These are phyloP conservation scores for Entophlyctis helioformis DNA, from an alignment of 192 early-diverging fungal species.

Conservation along the genomic window DNA sequence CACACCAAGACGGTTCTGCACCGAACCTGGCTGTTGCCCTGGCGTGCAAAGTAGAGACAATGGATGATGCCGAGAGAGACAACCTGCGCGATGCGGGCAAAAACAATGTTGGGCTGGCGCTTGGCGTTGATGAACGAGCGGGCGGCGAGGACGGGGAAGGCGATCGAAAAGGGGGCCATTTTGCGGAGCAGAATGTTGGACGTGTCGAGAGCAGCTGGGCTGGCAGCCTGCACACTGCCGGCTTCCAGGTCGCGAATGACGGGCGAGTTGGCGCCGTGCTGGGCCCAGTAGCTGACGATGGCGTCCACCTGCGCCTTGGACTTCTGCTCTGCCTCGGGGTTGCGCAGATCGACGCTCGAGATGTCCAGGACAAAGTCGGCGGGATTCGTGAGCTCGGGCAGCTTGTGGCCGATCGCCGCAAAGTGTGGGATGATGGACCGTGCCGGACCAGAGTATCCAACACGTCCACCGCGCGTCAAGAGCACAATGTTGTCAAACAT, in stretches of 20 bases:
- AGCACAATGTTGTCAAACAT: constrained; percentile 44
- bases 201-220: neutral
- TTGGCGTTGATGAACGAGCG: constrained; percentile 17
- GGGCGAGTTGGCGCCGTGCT: no score
- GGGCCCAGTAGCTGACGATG: constrained; percentile 11
- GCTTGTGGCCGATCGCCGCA: constrained; percentile 6
- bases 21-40: constrained; percentile 12
- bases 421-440: constrained; percentile 21
- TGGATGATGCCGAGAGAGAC: constrained; percentile 25
- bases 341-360: constrained; percentile 25
- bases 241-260: neutral
- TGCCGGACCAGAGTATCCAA: constrained; percentile 21
- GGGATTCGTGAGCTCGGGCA: constrained; percentile 24
- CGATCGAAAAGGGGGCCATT: constrained; percentile 2
- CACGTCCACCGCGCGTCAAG: constrained; percentile 13
- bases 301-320: constrained; percentile 11
- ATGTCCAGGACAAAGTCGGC: constrained; percentile 34
- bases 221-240: no score
- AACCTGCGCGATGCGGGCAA: constrained; percentile 23
- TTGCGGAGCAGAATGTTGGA: neutral
- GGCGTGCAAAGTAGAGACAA: constrained; percentile 17
- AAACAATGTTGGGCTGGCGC: constrained; percentile 15
- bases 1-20: constrained; percentile 21
- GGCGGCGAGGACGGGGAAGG: constrained; percentile 15
- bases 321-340: constrained; percentile 6